phyloP scores from a whole-genome alignment of 805 yeast species.

The Starmera amethionina region DNA sequence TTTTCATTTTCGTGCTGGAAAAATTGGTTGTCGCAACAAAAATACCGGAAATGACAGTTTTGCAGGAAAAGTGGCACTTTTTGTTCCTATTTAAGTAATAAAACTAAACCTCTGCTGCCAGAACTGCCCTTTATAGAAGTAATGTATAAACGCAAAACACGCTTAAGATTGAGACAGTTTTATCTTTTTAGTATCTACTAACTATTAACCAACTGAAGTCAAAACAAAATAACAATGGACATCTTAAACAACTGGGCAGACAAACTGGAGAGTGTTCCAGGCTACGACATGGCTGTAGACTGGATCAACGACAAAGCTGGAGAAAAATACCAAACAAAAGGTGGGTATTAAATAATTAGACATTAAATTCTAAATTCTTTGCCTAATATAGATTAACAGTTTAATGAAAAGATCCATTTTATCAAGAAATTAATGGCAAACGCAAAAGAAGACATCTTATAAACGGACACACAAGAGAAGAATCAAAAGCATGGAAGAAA shows the following conservation, averaged over 20 bases:
- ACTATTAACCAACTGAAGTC: too few relatives aligned
- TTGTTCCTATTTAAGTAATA: too few relatives aligned
- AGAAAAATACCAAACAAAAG: constrained; percentile 47
- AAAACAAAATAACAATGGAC: constrained; percentile 8
- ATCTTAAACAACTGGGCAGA: constrained; percentile 13
- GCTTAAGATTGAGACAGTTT: too few relatives aligned
- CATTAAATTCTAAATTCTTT: neutral
- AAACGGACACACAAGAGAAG: constrained; percentile 43
- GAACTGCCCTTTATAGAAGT: too few relatives aligned
- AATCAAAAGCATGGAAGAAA: constrained; percentile 59
- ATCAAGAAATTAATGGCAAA: constrained; percentile 42
- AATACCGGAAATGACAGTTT: too few relatives aligned
- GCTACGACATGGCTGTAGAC: constrained; percentile 45
- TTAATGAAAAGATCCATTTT: constrained; percentile 43
- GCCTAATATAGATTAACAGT: neutral
- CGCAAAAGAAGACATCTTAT: constrained; percentile 53
- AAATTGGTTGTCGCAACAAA: too few relatives aligned
- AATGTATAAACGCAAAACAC: too few relatives aligned
- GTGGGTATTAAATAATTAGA: constrained; percentile 8
- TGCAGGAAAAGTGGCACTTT: too few relatives aligned
- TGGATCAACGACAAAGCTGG: constrained; percentile 59
- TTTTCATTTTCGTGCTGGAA: too few relatives aligned
- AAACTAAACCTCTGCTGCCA: too few relatives aligned
- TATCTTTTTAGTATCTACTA: too few relatives aligned
- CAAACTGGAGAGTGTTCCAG: constrained; percentile 43